These are phyloP conservation scores for Cenchrus purpureus DNA, from an alignment of 176 grass and related monocot genomes.

Conservation along the genomic window DNA sequence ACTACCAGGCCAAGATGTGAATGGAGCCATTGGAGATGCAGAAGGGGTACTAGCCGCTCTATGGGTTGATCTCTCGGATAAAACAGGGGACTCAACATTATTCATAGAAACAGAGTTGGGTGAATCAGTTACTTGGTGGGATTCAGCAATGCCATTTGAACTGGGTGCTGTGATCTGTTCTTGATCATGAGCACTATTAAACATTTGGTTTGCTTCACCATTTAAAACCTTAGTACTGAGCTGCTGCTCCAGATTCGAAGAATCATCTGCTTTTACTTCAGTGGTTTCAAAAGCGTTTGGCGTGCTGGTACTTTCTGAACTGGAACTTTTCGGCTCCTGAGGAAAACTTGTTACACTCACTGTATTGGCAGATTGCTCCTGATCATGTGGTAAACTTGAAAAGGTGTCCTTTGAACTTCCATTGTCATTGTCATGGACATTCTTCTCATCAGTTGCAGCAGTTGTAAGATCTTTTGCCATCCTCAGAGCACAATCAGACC, in stretches of 20 bases:
- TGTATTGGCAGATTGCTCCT: slow-evolving; percentile 78
- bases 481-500: slow-evolving; percentile 90
- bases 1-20: slow-evolving; percentile 80
- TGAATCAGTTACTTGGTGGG: slow-evolving; percentile 55
- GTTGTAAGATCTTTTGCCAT: slow-evolving; percentile 90
- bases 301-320: slow-evolving; percentile 69
- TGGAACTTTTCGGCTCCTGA: slow-evolving; percentile 87
- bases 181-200: slow-evolving; percentile 58
- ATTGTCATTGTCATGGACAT: slow-evolving; percentile 70
- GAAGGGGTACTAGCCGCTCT: slow-evolving; percentile 68
- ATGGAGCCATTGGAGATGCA: slow-evolving; percentile 77
- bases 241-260: slow-evolving; percentile 37
- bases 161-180: slow-evolving; percentile 27
- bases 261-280: slow-evolving; percentile 69
- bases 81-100: slow-evolving; percentile 71
- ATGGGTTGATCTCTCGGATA: slow-evolving; percentile 80
- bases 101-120: slow-evolving; percentile 70
- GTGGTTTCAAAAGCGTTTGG: slow-evolving; percentile 52
- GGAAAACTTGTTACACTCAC: slow-evolving; percentile 76
- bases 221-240: slow-evolving; percentile 45
- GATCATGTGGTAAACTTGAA: slow-evolving; percentile 75
- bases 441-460: slow-evolving; percentile 69
- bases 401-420: slow-evolving; percentile 78
- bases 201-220: slow-evolving; percentile 57
- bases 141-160: slow-evolving; percentile 62